These are phyloP conservation scores for Yamadazyma tumulicola DNA, from an alignment of 805 yeast genomes.

Conservation along the genomic window DNA sequence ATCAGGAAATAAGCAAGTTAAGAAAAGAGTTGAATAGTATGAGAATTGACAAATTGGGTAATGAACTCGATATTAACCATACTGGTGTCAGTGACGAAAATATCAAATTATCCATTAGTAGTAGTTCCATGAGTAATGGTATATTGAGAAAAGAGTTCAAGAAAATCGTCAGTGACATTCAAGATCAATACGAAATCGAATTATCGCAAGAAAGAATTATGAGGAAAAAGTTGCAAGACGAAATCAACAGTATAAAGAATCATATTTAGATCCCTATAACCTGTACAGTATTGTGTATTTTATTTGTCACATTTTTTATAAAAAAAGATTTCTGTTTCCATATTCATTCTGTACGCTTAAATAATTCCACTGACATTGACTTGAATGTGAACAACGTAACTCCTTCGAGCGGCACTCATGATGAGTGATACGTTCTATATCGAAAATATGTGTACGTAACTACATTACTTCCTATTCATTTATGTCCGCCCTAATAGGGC, in stretches of 20 bases:
- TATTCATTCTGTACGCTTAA: no score
- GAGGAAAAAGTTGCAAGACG: conserved; percentile 39
- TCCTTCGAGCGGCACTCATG: not conserved
- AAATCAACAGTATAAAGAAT: conserved; percentile 12
- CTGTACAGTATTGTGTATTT: conserved; percentile 1
- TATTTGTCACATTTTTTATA: not conserved
- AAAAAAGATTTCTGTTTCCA: no score
- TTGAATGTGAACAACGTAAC: not conserved
- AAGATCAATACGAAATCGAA: conserved; percentile 57
- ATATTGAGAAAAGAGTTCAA: conserved; percentile 67
- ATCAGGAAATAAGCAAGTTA: conserved; percentile 40
- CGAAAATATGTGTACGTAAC: no score
- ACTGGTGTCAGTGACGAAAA: conserved; percentile 5
- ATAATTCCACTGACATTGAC: no score
- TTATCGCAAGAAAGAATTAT: conserved; percentile 53
- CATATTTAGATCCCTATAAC: not conserved
- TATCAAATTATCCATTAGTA: conserved; percentile 15
- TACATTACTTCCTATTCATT: no score
- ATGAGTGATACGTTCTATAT: no score
- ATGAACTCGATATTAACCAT: conserved; percentile 2
- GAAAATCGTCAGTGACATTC: conserved; percentile 59
- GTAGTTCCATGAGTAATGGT: conserved; percentile 41
- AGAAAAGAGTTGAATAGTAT: conserved; percentile 44
- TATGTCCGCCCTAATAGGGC: no score
- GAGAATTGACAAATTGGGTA: conserved; percentile 45